Base-by-base conservation (phyloP, 352 stramenopile genomes). In the Phytophthora ohioensis region DNA sequence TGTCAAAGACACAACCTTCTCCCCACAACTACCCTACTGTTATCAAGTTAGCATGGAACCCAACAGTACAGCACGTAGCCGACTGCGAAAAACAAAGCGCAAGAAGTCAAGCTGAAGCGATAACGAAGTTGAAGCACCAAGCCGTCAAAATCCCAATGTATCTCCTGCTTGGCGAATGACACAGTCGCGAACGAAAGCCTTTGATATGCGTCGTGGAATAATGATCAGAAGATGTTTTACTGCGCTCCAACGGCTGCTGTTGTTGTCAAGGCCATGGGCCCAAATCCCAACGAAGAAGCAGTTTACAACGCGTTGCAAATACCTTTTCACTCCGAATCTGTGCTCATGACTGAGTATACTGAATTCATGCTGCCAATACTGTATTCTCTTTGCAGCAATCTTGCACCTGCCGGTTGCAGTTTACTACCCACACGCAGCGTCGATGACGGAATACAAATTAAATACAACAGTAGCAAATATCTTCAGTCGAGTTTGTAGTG, bases 321-420 rank as follows among this genome's bases (percentile, higher is more conserved):
- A 34, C 17, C 34, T 52, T 52, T 52, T 6, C 45, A 34, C 11
- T 31, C 45, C 30, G 45, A 52, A 35, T 35, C 34, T 52, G 12
- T 52, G 32, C 45, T 52, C 8, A 35, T 52, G 45, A 17, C 45
- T 8, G 45, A 52, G 45, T 51, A 51, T 6, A 52, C 34, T 13
- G 45, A 52, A 52, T 52, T 52, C 10, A 35, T 52, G 5, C 17
- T 52, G 45, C 45, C 47, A 30, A 9, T 36, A 12, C 30, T 54
- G 17, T 54, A 54, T 54, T 54, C 47, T 39, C 13, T 54, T 54
- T 17, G 17, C 5, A 17, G 47, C 47, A 11, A 8, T 54, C 13
- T 54, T 27, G 11, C 47, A 54, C 9, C 47, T 30, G 3, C 45
- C 30, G 13, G 7, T 54, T 21, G 27, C 47, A 54, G 47, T 11